Evolutionary conservation across 768 basidiomycete genomes (phyloP).

Genomic region (Leccinum sublutescens): DNA sequence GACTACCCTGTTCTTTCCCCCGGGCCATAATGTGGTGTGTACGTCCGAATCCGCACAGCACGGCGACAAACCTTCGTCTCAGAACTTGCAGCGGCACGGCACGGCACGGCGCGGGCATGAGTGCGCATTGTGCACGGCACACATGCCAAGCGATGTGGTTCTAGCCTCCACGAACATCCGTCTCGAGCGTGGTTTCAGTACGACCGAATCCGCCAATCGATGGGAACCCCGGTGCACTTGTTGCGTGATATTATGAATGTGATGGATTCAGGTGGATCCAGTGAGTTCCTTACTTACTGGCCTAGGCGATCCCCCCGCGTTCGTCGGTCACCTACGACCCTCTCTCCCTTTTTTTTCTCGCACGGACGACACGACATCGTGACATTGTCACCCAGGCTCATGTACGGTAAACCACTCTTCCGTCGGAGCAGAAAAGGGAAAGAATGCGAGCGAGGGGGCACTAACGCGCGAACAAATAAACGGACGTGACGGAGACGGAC

Average conservation of each 20-base stretch:
- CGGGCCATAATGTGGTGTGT: no score
- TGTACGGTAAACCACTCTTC: not conserved
- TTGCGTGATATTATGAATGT: not conserved
- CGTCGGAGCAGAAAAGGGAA: conserved; percentile 8
- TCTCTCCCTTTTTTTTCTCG: not conserved
- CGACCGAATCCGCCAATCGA: not conserved
- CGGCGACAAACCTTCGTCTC: not conserved
- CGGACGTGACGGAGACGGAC: not conserved
- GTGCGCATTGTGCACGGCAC: not conserved
- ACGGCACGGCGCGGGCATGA: not conserved
- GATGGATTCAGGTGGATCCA: not conserved
- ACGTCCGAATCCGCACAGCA: not conserved
- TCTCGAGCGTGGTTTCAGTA: not conserved
- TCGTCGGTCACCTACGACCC: not conserved
- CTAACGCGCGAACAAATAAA: not conserved
- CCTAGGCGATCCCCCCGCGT: not conserved
- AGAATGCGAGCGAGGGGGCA: conserved; percentile 6
- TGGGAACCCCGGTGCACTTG: not conserved
- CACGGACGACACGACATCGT: not conserved
- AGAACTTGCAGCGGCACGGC: not conserved
- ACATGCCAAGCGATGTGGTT: not conserved
- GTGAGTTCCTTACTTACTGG: not conserved
- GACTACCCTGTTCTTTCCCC: not conserved
- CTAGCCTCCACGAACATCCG: not conserved
- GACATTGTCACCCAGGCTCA: not conserved